Evolutionary conservation across 179 eudicot genomes (phyloP).

Genomic region (Actinidia arguta): DNA sequence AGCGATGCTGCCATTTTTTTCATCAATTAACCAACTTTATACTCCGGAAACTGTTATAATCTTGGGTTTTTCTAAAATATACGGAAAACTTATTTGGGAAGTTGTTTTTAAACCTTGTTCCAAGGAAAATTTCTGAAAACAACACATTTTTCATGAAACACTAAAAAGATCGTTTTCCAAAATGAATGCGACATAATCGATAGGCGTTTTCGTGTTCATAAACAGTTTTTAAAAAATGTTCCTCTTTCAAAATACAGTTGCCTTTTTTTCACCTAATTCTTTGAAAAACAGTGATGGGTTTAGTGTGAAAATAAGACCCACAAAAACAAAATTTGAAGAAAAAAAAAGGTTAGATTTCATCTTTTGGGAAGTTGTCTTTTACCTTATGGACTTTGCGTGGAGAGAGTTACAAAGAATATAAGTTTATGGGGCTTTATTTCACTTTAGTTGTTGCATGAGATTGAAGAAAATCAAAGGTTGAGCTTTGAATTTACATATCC

Average conservation of each 20-base stretch:
- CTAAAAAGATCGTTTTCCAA: background rate
- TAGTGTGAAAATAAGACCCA: conserved; percentile 17
- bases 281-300: background rate
- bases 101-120: no score
- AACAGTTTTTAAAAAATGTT: background rate
- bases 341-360: conserved; percentile 15
- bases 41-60: no score
- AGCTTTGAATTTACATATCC: conserved; percentile 20
- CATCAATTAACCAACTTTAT: no score
- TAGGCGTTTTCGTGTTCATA: background rate
- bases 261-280: background rate
- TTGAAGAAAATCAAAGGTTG: conserved; percentile 14
- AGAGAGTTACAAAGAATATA: conserved; percentile 40
- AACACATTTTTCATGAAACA: no score
- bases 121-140: no score
- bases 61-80: no score
- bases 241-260: background rate
- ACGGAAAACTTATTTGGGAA: no score
- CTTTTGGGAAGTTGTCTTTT: conserved; percentile 24
- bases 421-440: conserved; percentile 15
- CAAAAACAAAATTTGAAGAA: background rate
- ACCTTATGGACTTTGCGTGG: conserved; percentile 33
- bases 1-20: no score
- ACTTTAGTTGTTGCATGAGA: conserved; percentile 20
- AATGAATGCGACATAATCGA: background rate